Evolutionary conservation across 1,139 yeast genomes (phyloP).

Genomic region (Taphrina flavorubra): DNA sequence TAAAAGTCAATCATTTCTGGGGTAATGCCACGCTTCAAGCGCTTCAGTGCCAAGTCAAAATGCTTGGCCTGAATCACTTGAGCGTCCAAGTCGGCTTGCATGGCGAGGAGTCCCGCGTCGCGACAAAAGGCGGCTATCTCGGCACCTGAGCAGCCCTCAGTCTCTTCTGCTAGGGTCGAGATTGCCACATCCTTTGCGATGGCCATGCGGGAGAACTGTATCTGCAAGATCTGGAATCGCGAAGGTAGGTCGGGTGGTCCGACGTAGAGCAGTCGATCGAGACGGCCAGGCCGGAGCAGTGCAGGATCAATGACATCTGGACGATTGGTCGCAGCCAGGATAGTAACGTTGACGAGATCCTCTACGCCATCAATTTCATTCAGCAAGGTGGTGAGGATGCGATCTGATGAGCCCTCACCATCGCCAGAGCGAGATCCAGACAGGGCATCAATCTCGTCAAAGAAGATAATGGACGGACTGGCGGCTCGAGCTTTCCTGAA

Average conservation of each 20-base stretch:
- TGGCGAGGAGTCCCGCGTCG: slow-evolving; percentile 92
- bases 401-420: slow-evolving; percentile 90
- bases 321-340: slow-evolving; percentile 98
- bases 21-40: slow-evolving; percentile 78
- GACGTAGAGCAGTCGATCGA: slow-evolving; percentile 96
- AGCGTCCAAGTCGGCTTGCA: slow-evolving; percentile 73
- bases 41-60: slow-evolving; percentile 70
- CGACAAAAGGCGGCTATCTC: slow-evolving; percentile 90
- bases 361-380: slow-evolving; percentile 98
- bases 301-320: slow-evolving; percentile 99
- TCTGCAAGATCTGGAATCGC: slow-evolving; percentile 93
- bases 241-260: slow-evolving; percentile 96
- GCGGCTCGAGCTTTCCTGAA: slow-evolving; percentile 98
- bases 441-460: slow-evolving; percentile 97
- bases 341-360: slow-evolving; percentile 97
- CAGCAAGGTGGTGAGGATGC: slow-evolving; percentile 97
- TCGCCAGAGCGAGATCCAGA: slow-evolving; percentile 99
- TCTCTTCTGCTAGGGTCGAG: slow-evolving; percentile 63
- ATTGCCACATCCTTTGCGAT: slow-evolving; percentile 56
- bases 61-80: slow-evolving; percentile 64
- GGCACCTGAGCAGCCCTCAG: slow-evolving; percentile 96
- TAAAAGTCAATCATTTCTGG: slow-evolving; percentile 81
- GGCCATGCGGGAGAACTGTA: slow-evolving; percentile 73
- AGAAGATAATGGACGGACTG: slow-evolving; percentile 93
- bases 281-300: slow-evolving; percentile 93